Evolutionary conservation across 2,329 filamentous ascomycete genomes (phyloP).

Genomic region (Aspergillus sp.): DNA sequence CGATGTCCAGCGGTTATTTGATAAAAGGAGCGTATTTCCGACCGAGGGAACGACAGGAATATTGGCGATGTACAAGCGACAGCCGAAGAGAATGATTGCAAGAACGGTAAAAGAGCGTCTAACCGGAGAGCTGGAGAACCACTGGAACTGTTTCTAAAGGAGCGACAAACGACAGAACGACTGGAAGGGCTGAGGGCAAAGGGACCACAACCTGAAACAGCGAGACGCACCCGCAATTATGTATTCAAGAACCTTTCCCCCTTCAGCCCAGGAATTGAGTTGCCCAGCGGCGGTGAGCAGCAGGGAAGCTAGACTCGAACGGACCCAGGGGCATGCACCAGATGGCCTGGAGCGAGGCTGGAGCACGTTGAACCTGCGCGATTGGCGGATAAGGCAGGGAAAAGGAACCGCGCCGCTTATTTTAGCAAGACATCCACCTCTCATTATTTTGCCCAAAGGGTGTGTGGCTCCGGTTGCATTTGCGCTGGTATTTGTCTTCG

Average conservation of each 20-base stretch:
- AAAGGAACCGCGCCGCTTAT: conserved; percentile 21
- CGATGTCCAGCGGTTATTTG: conserved; percentile 22
- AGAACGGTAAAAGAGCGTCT: conserved; percentile 34
- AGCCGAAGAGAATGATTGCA: conserved; percentile 11
- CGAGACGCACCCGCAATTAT: conserved; percentile 21
- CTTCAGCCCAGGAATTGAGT: conserved; percentile 30
- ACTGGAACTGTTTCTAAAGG: conserved; percentile 39
- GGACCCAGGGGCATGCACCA: conserved; percentile 33
- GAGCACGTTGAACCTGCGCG: conserved; percentile 22
- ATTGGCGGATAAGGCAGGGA: conserved; percentile 22
- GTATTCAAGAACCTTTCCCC: conserved; percentile 20
- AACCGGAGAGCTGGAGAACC: conserved; percentile 32
- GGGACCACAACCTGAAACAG: conserved; percentile 32
- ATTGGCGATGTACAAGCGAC: conserved; percentile 21
- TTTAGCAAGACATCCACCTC: conserved; percentile 20
- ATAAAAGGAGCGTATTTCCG: conserved; percentile 28
- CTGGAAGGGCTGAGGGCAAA: conserved; percentile 27
- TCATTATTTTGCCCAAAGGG: conserved; percentile 17
- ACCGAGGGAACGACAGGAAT: conserved; percentile 24
- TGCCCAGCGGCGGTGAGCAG: conserved; percentile 36
- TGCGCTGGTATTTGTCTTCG: conserved; percentile 15
- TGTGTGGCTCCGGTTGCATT: neutral
- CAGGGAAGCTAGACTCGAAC: conserved; percentile 20
- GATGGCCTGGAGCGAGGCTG: conserved; percentile 16
- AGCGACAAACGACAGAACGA: conserved; percentile 36